Evolutionary conservation across 2,329 filamentous ascomycete genomes (phyloP).

Genomic region (Zelopaecilomyces penicillatus): DNA sequence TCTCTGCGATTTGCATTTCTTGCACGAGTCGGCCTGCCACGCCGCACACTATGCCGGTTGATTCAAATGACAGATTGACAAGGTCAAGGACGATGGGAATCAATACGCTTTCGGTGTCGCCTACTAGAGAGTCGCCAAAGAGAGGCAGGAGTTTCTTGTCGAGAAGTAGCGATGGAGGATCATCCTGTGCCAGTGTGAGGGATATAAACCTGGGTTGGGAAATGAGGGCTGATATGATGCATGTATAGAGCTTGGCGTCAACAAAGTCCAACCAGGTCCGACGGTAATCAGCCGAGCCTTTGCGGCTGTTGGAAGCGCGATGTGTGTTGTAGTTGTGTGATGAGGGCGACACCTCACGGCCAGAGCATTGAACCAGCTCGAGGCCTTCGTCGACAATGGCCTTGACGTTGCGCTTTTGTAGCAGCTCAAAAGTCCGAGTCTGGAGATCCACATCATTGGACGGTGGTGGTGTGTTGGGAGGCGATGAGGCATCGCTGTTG

Average conservation of each 20-base stretch:
- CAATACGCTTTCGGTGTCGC: constrained; percentile 61
- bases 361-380: constrained; percentile 75
- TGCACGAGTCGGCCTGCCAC: constrained; percentile 77
- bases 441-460: constrained; percentile 73
- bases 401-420: constrained; percentile 67
- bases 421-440: constrained; percentile 69
- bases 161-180: constrained; percentile 64
- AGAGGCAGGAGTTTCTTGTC: constrained; percentile 59
- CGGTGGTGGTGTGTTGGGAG: constrained; percentile 66
- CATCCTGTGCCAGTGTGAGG: constrained; percentile 62
- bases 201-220: constrained; percentile 63
- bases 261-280: constrained; percentile 49
- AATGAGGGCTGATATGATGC: constrained; percentile 52
- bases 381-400: constrained; percentile 63
- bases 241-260: constrained; percentile 55
- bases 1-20: constrained; percentile 49
- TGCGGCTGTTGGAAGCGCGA: constrained; percentile 27
- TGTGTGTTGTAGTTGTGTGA: constrained; percentile 29
- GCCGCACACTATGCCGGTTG: constrained; percentile 90
- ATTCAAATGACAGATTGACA: constrained; percentile 70
- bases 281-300: constrained; percentile 24
- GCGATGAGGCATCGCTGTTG: constrained; percentile 18
- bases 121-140: constrained; percentile 67
- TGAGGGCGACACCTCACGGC: constrained; percentile 40
- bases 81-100: constrained; percentile 87